These are phyloP conservation scores for Detonula confervacea DNA, from an alignment of 352 stramenopile species.

Conservation along the genomic window DNA sequence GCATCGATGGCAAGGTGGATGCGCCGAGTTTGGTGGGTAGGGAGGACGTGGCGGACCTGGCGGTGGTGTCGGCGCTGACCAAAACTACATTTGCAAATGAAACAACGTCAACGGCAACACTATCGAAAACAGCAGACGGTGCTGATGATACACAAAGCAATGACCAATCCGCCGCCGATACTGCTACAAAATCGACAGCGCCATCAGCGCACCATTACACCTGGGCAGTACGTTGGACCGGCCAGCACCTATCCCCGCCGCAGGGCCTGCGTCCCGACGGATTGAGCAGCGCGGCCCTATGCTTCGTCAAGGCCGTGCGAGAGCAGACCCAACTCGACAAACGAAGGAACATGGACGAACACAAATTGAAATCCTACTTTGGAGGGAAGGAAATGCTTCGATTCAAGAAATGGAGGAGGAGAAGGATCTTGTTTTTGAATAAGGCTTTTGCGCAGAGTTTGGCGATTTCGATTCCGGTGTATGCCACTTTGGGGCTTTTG, in stretches of 20 bases:
- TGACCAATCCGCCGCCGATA: too few relatives aligned
- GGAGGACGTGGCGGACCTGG: slow-evolving; percentile 74
- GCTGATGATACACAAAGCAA: too few relatives aligned
- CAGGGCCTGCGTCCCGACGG: slow-evolving; percentile 43
- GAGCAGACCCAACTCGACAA: slow-evolving; percentile 15
- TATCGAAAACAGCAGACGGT: not conserved
- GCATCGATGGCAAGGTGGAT: slow-evolving; percentile 50
- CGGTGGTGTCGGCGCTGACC: slow-evolving; percentile 54
- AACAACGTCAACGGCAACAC: not conserved
- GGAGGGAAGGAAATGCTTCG: slow-evolving; percentile 27
- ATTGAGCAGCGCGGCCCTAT: slow-evolving; percentile 22
- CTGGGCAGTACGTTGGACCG: slow-evolving; percentile 52
- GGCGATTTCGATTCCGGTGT: slow-evolving; percentile 32
- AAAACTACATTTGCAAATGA: slow-evolving; percentile 12
- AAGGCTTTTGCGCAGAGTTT: slow-evolving; percentile 29
- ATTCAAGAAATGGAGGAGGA: slow-evolving; percentile 25
- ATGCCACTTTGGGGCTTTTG: slow-evolving; percentile 29
- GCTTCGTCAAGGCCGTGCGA: slow-evolving; percentile 47
- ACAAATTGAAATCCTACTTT: slow-evolving; percentile 35
- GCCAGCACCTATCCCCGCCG: slow-evolving; percentile 33
- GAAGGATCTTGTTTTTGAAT: slow-evolving; percentile 3
- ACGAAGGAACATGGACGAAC: slow-evolving; percentile 18
- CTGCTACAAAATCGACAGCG: slow-evolving; percentile 11
- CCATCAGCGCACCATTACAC: slow-evolving; percentile 40
- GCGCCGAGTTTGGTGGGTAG: slow-evolving; percentile 56